Base-by-base conservation (phyloP, 495 filamentous ascomycete species). In the Sabuloglossum arenarium region DNA sequence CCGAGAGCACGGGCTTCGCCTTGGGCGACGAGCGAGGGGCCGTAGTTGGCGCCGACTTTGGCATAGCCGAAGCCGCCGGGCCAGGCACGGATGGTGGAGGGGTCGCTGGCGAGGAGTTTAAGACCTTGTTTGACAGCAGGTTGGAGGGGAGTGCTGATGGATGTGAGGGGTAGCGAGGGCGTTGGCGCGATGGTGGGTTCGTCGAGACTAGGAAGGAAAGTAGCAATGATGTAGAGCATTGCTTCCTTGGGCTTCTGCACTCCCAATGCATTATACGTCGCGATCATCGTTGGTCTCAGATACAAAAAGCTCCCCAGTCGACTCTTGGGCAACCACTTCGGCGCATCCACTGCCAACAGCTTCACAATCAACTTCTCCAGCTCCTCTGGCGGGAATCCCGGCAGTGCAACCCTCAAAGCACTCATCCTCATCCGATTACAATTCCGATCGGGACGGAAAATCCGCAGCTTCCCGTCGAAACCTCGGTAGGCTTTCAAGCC, bases 401-500 rank as follows among this genome's bases (percentile, higher is more conserved):
- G 89, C 29, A 94, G 71, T 10, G 86, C 79, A 58, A 91, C 84
- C 31, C 89, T 77, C 23, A 77, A 73, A 3, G 85, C 76, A 19
- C 82, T 87, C 58, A 72, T 77, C 37, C 70, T 65, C 74, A 95
- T 82, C 60, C 89, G 82, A 56, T 72, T 70, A 59, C 79, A 77
- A 69, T 96, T 96, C 59, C 75, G 70, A 60, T 86, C 71, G 0
- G 87, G 85, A 24, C 89, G 82, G 75, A 96, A 96, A 47, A 95
- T 71, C 37, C 89, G 85, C 56, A 96, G 72, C 58, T 79, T 79
- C 49, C 84, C 84, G 67, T 93, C 86, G 61, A 76, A 77, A 27
- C 86, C 87, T 56, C 88, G 85, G 72, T 89, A 93, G 37, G 77
- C 79, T 67, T 93, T 94, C 69, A 91, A 75, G 30, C 88, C 88